Conservation (phyloP, 1,284 basidiomycete genomes). For the Sporisorium exsertum region DNA sequence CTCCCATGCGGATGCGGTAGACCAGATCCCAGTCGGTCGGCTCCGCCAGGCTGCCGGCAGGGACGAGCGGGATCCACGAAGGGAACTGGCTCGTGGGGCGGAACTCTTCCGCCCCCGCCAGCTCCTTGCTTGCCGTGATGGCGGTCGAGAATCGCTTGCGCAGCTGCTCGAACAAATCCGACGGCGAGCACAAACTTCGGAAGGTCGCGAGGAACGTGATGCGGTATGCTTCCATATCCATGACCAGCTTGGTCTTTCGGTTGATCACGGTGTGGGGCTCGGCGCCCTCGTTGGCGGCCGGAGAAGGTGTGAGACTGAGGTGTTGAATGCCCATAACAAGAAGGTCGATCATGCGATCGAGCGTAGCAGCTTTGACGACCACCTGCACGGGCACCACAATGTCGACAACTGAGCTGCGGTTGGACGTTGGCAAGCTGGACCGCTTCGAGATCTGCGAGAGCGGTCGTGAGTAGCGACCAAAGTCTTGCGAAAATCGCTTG, state of each 20-base stretch:
- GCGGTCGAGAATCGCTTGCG: conserved; percentile 62
- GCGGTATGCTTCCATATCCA: conserved; percentile 59
- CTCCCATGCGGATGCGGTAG: conserved; percentile 57
- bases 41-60: conserved; percentile 45
- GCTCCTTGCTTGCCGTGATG: conserved; percentile 62
- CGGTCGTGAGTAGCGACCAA: conserved; percentile 50
- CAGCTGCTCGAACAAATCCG: conserved; percentile 63
- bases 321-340: conserved; percentile 66
- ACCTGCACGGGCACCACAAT: conserved; percentile 52
- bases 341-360: conserved; percentile 64
- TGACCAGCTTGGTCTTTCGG: conserved; percentile 48
- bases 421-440: conserved; percentile 61
- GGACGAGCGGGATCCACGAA: conserved; percentile 54
- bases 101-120: conserved; percentile 49
- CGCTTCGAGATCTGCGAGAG: conserved; percentile 62
- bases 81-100: conserved; percentile 62
- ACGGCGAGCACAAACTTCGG: conserved; percentile 53
- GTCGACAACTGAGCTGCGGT: conserved; percentile 63
- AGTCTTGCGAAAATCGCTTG: conserved; percentile 64
- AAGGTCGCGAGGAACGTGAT: conserved; percentile 63
- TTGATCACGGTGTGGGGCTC: conserved; percentile 20
- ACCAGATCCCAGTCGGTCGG: conserved; percentile 62
- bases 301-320: conserved; percentile 35
- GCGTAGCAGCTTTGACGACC: conserved; percentile 56
- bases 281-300: conserved; percentile 13